Evolutionary conservation across 2,329 filamentous ascomycete species (phyloP).

Genomic region (Rutstroemia sydowiana): DNA sequence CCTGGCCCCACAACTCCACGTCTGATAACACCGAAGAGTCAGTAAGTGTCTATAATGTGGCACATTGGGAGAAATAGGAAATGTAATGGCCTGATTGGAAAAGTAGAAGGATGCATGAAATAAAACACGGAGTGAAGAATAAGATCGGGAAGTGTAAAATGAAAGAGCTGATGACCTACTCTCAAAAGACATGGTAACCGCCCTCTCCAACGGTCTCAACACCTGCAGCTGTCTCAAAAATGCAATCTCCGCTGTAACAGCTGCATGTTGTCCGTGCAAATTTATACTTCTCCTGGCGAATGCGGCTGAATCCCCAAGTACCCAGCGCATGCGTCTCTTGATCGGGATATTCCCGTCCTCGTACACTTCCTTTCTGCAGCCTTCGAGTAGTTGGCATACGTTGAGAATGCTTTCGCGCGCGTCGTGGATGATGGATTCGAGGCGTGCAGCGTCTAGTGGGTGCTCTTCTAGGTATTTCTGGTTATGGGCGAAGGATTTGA

Average conservation of each 20-base stretch:
- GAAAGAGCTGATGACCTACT: too few species aligned
- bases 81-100: too few species aligned
- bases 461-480: background rate
- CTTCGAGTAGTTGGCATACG: background rate
- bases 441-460: background rate
- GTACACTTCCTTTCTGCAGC: background rate
- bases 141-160: too few species aligned
- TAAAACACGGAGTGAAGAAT: too few species aligned
- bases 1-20: background rate
- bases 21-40: too few species aligned
- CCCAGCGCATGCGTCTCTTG: background rate
- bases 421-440: background rate
- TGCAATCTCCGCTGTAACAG: conserved; percentile 1
- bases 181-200: background rate
- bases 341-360: background rate
- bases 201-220: background rate
- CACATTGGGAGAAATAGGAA: too few species aligned
- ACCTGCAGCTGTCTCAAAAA: background rate
- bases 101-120: too few species aligned
- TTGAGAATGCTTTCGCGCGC: background rate
- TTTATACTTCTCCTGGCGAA: conserved; percentile 1
- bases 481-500: background rate
- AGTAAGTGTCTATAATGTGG: too few species aligned
- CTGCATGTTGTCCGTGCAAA: conserved; percentile 8
- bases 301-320: conserved; percentile 1